Evolutionary conservation across 495 filamentous ascomycete species (phyloP), one percentile per base, ranked within the genome.

Genomic region (Neurospora cerealis): DNA sequence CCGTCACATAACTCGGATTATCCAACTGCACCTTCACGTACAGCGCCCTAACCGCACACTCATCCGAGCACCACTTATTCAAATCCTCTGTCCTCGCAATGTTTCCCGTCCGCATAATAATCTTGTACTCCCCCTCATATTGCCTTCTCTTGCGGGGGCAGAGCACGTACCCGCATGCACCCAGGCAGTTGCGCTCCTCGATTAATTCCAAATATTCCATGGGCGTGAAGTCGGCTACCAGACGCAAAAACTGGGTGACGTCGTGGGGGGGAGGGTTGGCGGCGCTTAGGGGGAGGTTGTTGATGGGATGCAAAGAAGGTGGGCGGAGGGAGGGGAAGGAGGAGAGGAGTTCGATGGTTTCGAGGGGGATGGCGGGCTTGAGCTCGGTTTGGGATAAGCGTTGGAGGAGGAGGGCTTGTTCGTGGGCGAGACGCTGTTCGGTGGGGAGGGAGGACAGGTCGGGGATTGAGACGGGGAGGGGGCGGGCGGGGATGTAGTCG

Each of bases 61-160:
- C 84, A 62, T 92, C 87, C 1, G 90, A 92, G 79, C 96, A 99
- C 93, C 96, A 99, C 78, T 91, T 91, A 81, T 96, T 93, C 11
- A 95, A 76, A 76, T 91, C 87, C 71, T 89, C 88, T 10, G 84
- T 87, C 13, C 91, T 87, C 32, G 87, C 83, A 73, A 85, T 85
- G 19, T 74, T 75, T 19, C 60, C 34, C n/a, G 36, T 28, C 2
- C 54, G 54, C 54, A 62, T 62, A 11, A 46, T 21, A 34, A 80
- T 73, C 46, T 74, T 78, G 72, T 48, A 79, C 48, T 74, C 46
- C 2, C 76, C 78, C 10, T 13, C 36, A 28, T 71, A 74, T 2
- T 71, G n/a, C 24, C 79, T 75, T 4, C 72, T 71, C 60, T 74
- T 48, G 3, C 73, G 66, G 13, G 74, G 85, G 80, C 96, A 98